These are phyloP conservation scores for Metschnikowia hibisci DNA, from an alignment of 805 yeast species.

Conservation along the genomic window DNA sequence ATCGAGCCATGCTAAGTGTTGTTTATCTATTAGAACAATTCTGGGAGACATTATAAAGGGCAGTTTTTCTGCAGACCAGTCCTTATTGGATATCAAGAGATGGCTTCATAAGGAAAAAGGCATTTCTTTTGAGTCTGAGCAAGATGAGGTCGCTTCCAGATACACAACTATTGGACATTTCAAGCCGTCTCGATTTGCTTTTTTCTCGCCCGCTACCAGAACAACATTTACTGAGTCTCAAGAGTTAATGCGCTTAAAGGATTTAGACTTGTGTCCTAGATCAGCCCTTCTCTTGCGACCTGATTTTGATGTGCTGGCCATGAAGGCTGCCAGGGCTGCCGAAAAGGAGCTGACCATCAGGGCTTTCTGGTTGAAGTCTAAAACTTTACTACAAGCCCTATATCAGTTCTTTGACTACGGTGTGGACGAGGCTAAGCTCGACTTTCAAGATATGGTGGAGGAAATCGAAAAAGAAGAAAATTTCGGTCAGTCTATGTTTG, in stretches of 20 bases:
- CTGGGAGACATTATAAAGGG: conserved; percentile 12
- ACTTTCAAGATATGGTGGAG: conserved; percentile 9
- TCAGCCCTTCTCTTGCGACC: conserved; percentile 76
- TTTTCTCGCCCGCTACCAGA: conserved; percentile 45
- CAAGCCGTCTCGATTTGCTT: conserved; percentile 45
- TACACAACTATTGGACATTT: conserved; percentile 36
- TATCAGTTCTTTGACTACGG: conserved; percentile 43
- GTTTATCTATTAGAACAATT: conserved; percentile 14
- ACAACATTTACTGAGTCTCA: conserved; percentile 53
- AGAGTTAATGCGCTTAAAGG: conserved; percentile 42
- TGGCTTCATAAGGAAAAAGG: conserved; percentile 15
- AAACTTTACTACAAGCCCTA: conserved; percentile 23
- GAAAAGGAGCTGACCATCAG: conserved; percentile 4
- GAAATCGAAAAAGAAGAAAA: conserved; percentile 2
- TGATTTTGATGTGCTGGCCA: conserved; percentile 27
- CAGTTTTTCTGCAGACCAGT: conserved; percentile 8
- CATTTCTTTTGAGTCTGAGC: conserved; percentile 13
- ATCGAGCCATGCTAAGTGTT: neutral
- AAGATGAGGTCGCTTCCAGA: conserved; percentile 8
- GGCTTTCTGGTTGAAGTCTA: conserved; percentile 1
- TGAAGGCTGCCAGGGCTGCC: conserved; percentile 12
- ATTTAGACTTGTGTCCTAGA: conserved; percentile 62
- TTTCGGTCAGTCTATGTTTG: conserved; percentile 1
- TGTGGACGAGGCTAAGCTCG: conserved; percentile 23
- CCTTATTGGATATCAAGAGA: conserved; percentile 16